Percentiles rank a stretch among this genome's conserved stretches.
Conservation (phyloP, 2,329 filamentous ascomycete species). For the Botrytis aclada region DNA sequence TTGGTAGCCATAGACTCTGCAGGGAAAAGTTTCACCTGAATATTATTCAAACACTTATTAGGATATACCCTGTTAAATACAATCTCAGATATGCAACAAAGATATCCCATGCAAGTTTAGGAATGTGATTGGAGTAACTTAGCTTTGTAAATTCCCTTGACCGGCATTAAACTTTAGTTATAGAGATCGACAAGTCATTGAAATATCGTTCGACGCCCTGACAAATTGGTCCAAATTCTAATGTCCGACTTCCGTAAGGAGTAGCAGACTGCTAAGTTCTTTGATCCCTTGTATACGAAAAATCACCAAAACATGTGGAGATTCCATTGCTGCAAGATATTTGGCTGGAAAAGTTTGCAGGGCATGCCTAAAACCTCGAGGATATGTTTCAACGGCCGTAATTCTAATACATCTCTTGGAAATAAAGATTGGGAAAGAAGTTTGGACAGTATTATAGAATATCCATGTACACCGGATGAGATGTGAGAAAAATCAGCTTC, state of each 20-base stretch:
- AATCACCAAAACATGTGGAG: background rate
- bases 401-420: background rate
- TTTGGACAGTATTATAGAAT: background rate
- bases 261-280: background rate
- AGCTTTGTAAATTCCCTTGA: background rate
- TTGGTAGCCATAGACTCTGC: background rate
- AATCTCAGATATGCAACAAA: background rate
- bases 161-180: background rate
- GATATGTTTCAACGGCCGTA: background rate
- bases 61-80: background rate
- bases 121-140: background rate
- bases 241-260: background rate
- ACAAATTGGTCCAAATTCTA: background rate
- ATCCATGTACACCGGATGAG: background rate
- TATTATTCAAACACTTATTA: background rate
- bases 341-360: background rate
- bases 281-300: background rate
- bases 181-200: background rate
- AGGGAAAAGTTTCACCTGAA: background rate
- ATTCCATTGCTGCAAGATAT: background rate
- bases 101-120: background rate
- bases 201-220: background rate
- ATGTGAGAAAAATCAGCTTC: background rate
- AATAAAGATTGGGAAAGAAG: background rate
- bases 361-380: background rate